Conservation (phyloP, 2,329 filamentous ascomycete species). For the Ophiostoma triangulosporum region DNA sequence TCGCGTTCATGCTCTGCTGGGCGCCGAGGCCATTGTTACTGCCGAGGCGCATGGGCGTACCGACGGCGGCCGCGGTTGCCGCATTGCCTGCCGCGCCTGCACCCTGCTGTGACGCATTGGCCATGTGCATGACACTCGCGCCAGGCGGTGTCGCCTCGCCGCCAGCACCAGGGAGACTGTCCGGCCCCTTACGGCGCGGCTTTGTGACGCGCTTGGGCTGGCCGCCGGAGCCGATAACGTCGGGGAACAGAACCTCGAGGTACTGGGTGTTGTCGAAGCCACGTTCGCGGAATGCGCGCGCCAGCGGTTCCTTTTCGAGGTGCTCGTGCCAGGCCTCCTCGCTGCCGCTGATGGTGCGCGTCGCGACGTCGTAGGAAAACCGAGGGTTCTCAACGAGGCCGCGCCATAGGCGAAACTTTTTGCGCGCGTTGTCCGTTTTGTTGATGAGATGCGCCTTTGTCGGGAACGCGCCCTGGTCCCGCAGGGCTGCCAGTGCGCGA, state of each 20-base stretch:
- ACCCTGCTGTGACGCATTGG: conserved; percentile 17
- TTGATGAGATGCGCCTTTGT: conserved; percentile 49
- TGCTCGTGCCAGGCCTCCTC: conserved; percentile 45
- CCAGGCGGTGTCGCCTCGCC: conserved; percentile 30
- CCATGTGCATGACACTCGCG: conserved; percentile 32
- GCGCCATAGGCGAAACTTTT: conserved; percentile 48
- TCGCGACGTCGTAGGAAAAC: conserved; percentile 38
- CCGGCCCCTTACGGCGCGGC: conserved; percentile 34
- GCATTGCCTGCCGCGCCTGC: neutral
- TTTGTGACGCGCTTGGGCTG: conserved; percentile 47
- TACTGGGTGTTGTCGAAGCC: conserved; percentile 48
- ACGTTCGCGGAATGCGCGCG: conserved; percentile 40
- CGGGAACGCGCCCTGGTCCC: conserved; percentile 43
- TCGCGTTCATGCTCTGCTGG: neutral
- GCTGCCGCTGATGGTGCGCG: conserved; percentile 38
- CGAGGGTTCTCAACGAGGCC: conserved; percentile 43
- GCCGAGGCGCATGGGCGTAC: conserved; percentile 10
- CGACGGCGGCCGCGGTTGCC: neutral
- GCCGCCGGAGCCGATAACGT: conserved; percentile 45
- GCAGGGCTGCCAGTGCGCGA: conserved; percentile 38
- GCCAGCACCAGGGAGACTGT: conserved; percentile 26
- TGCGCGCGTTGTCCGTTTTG: conserved; percentile 50
- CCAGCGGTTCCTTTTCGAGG: conserved; percentile 46
- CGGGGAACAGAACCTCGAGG: conserved; percentile 47
- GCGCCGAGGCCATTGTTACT: neutral